Base-by-base conservation (phyloP, 495 filamentous ascomycete genomes). In the Ascodesmis nigricans region DNA sequence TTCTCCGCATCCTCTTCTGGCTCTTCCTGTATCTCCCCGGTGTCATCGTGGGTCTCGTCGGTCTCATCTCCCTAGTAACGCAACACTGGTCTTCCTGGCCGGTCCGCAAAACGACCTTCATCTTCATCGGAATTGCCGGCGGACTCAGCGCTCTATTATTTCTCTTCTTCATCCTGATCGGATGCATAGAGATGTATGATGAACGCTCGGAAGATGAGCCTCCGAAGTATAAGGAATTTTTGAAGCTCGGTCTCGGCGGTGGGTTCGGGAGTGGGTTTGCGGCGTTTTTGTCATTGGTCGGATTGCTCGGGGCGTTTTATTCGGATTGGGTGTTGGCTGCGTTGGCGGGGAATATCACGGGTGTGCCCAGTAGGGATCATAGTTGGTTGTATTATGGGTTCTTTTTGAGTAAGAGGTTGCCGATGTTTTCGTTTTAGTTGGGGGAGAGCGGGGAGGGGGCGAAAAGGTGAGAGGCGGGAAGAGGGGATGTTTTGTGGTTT, bases 341-440 rank as follows among this genome's bases (percentile, higher is more conserved):
- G 5, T 9, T 33, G 11, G 31, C 31, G 8, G 31, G 16, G 4
- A 33, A 33, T 33, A 8, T 33, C 6, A 21, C 21, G 14, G 31
- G 31, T 7, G 31, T 33, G 4, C 31, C 31, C 8, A 17, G 8
- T 5, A 13, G 31, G 4, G 29, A 35, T 16, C 19, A 10, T 17
- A 17, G 18, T 13, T 14, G 9, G 13, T 13, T 21, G 17, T 33
- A 29, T 18, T 30, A n/a, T 30, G 15, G 9, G 5, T 38, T 14
- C 17, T 31, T 21, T 16, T 3, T 29, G 8, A 7, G 0, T 9
- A 14, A 34, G 10, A 10, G 36, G 21, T 7, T 38, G 14, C 11
- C 18, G 5, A 13, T 21, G 7, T 38, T 30, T 31, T 31, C 14
- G 11, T 20, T 34, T 7, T 38, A n/a, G n/a, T n/a, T n/a, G n/a